Evolutionary conservation across 2,329 filamentous ascomycete genomes (phyloP).

Genomic region (Sclerotinia minor): DNA sequence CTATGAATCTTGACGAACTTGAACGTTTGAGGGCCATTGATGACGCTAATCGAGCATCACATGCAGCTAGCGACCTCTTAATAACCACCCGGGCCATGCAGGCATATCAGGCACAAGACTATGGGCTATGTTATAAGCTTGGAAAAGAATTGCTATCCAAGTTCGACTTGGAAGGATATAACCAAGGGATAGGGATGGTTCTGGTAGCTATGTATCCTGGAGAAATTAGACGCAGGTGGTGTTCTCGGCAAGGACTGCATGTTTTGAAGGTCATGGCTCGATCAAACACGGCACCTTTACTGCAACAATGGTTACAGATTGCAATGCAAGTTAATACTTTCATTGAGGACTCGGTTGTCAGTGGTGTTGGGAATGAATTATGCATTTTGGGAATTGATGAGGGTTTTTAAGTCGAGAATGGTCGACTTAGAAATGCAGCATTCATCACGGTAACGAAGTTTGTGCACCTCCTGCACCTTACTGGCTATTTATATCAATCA

Average conservation of each 20-base stretch:
- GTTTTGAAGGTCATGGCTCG: neutral
- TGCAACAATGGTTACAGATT: neutral
- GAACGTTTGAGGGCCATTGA: neutral
- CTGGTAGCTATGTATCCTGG: neutral
- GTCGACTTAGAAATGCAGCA: neutral
- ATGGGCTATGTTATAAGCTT: neutral
- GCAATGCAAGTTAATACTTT: neutral
- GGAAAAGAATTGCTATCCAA: neutral
- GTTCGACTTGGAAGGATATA: constrained; percentile 5
- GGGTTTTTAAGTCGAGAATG: neutral
- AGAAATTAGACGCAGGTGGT: constrained; percentile 14
- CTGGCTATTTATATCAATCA: neutral
- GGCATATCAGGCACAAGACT: neutral
- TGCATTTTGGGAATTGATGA: neutral
- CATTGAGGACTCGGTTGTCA: neutral
- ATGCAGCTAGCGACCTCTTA: neutral
- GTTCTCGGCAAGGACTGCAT: neutral
- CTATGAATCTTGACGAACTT: neutral
- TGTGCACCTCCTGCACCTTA: no score
- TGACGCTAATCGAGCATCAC: neutral
- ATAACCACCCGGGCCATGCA: neutral
- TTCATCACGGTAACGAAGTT: neutral
- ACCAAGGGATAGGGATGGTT: constrained; percentile 11
- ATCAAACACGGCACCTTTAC: neutral
- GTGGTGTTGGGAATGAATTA: neutral